Conservation (phyloP, 805 yeast species). For the Lachancea waltii region DNA sequence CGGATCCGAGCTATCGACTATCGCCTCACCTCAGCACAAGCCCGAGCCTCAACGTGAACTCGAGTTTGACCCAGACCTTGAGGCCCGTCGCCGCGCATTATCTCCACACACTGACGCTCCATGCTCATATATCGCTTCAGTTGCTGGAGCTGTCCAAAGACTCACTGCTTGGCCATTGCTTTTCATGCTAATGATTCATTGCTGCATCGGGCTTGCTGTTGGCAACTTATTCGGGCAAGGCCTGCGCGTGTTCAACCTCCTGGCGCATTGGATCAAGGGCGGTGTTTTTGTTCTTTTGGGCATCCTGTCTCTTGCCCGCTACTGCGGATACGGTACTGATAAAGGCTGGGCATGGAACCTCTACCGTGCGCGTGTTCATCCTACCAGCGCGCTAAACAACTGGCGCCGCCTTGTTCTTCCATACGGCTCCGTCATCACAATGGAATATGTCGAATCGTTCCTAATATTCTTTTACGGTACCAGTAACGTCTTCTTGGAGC, state of each 20-base stretch:
- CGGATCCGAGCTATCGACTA: conserved; percentile 9
- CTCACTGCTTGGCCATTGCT: conserved; percentile 60
- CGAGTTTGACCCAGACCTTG: neutral
- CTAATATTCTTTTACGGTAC: conserved; percentile 82
- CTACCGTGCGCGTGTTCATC: conserved; percentile 24
- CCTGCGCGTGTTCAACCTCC: conserved; percentile 59
- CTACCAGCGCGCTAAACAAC: conserved; percentile 18
- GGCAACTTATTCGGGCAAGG: conserved; percentile 67
- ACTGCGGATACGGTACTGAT: conserved; percentile 70
- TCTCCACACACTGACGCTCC: too few relatives aligned
- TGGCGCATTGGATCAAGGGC: conserved; percentile 96
- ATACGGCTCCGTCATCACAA: conserved; percentile 47
- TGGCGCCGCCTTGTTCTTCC: conserved; percentile 30
- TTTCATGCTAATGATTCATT: conserved; percentile 49
- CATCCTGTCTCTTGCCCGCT: conserved; percentile 72
- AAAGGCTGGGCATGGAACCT: conserved; percentile 92
- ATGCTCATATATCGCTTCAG: conserved; percentile 11
- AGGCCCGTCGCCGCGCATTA: conserved; percentile 6
- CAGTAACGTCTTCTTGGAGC: conserved; percentile 88
- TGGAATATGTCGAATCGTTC: conserved; percentile 79
- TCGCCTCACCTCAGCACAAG: conserved; percentile 18
- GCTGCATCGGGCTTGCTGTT: conserved; percentile 51
- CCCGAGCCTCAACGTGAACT: conserved; percentile 8
- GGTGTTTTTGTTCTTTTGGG: conserved; percentile 80
- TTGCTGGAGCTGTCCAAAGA: conserved; percentile 38